Evolutionary conservation across 2,329 filamentous ascomycete genomes (phyloP), one percentile per base, ranked within the genome.

Genomic region (Scedosporium aurantiacum): DNA sequence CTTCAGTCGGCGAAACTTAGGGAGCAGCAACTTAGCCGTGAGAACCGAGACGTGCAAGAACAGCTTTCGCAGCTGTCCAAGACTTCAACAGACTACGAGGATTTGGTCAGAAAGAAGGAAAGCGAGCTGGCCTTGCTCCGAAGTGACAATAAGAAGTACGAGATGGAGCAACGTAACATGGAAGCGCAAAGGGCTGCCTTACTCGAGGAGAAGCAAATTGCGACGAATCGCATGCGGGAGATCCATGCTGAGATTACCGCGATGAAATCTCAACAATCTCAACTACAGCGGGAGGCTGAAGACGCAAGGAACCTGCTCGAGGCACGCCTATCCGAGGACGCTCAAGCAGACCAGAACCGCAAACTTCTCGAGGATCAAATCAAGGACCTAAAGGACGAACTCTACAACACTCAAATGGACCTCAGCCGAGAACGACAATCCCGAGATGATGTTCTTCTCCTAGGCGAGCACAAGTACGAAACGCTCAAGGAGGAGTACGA

Each of bases 1-100:
- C 79, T 97, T 1, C 85, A 91, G 60, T 79, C 82, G 8, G 80
- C 86, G 32, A 91, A 87, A 70, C 81, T 84, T 63, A 87, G 90
- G 65, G 86, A 96, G 67, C 85, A 87, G 60, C 87, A 91, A 21
- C 81, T 97, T 1, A 73, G 85, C 1, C 85, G 87, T 4, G 93
- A 99, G 70, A 95, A 96, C 66, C 83, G 85, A 12, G 85, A 89
- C 54, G 84, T 96, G 56, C 88, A 95, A 60, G 84, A 91, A 67
- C 91, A 97, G 68, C 85, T 99, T 60, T 83, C 89, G 0, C 87
- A 96, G 66, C 78, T 99, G 18, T 94, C 94, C 0, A 86, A 90
- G 57, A 97, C 93, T 0, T 96, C 93, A 0, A 95, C 91, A 0
- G 91, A 92, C 69, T 97, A 96, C 66, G 94, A 99, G 73, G 93